These are phyloP conservation scores for Sicyos edulis DNA, from an alignment of 306 rosid genomes.

Conservation along the genomic window DNA sequence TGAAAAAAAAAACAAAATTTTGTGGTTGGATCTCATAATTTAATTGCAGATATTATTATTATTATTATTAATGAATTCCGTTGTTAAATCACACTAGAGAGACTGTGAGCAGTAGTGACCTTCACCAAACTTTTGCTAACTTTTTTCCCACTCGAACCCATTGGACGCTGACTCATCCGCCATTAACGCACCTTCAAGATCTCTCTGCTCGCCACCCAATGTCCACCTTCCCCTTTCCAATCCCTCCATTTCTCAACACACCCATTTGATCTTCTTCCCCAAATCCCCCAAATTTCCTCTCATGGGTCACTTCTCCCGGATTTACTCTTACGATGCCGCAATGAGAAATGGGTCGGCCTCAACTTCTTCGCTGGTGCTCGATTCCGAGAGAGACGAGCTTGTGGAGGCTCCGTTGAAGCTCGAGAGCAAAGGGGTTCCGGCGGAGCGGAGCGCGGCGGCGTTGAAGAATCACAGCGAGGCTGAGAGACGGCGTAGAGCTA, in stretches of 20 bases:
- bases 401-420: slow-evolving; percentile 48
- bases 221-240: background rate
- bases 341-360: slow-evolving; percentile 42
- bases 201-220: slow-evolving; percentile 16
- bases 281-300: background rate
- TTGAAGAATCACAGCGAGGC: slow-evolving; percentile 71
- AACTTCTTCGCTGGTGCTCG: slow-evolving; percentile 53
- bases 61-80: slow-evolving; percentile 13
- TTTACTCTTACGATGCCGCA: slow-evolving; percentile 23
- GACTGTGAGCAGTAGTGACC: background rate
- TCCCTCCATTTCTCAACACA: background rate
- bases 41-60: slow-evolving; percentile 3
- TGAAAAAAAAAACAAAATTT: no score
- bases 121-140: no score
- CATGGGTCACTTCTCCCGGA: slow-evolving; percentile 12
- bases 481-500: slow-evolving; percentile 59
- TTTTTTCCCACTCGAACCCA: background rate
- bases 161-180: slow-evolving; percentile 22
- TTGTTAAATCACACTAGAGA: background rate
- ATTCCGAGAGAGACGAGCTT: slow-evolving; percentile 49
- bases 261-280: background rate
- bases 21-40: background rate
- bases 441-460: slow-evolving; percentile 53
- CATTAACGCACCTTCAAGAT: slow-evolving; percentile 6
- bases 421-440: slow-evolving; percentile 33